Evolutionary conservation across 352 stramenopile species (phyloP).

Genomic region (Phytophthora cactorum): DNA sequence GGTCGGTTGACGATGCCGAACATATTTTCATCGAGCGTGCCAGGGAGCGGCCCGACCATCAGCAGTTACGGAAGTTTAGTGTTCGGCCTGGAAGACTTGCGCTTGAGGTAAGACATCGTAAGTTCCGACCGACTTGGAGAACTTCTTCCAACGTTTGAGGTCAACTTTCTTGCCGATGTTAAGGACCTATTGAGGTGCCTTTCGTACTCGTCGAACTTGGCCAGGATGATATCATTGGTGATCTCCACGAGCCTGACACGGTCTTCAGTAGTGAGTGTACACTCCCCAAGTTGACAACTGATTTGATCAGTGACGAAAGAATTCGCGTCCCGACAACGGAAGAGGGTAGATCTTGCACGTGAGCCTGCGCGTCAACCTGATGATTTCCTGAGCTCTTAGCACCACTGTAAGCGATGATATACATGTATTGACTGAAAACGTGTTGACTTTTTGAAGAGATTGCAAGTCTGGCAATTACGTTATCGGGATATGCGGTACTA

Average conservation of each 20-base stretch:
- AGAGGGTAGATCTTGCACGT: constrained; percentile 1
- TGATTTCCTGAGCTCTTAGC: constrained; percentile 7
- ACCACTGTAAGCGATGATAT: neutral
- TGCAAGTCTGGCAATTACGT: too few relatives aligned
- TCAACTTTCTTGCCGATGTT: constrained; percentile 16
- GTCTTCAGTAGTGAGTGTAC: constrained; percentile 10
- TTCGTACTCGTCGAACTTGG: constrained; percentile 32
- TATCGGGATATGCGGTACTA: too few relatives aligned
- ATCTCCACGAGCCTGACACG: constrained; percentile 18
- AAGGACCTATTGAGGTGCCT: constrained; percentile 8
- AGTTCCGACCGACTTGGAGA: constrained; percentile 10
- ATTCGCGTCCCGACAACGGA: neutral
- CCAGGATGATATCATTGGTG: constrained; percentile 17
- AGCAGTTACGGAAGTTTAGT: constrained; percentile 30
- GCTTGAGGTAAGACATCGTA: constrained; percentile 23
- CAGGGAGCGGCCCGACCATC: constrained; percentile 35
- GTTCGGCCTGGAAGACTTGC: constrained; percentile 15
- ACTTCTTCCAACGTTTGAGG: constrained; percentile 32
- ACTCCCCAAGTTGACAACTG: constrained; percentile 18
- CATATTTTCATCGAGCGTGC: constrained; percentile 46
- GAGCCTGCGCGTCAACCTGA: constrained; percentile 11
- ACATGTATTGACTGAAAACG: too few relatives aligned
- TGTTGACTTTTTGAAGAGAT: too few relatives aligned
- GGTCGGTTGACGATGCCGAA: constrained; percentile 41
- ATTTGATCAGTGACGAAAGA: neutral